Evolutionary conservation across 2,329 filamentous ascomycete genomes (phyloP).

Genomic region (Fusarium redolens): DNA sequence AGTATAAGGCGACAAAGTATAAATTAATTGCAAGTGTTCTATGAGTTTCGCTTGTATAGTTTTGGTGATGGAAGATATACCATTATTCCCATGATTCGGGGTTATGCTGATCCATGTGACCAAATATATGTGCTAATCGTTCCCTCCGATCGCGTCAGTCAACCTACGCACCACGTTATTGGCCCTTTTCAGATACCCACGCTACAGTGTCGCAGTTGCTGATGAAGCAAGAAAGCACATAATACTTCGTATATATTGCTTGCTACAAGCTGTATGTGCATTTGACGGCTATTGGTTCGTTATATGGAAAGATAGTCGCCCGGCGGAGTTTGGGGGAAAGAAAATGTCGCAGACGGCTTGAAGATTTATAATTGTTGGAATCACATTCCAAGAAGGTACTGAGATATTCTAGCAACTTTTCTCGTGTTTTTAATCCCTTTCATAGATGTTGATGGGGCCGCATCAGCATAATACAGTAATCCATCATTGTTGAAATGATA

Average conservation of each 20-base stretch:
- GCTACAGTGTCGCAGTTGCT: not conserved
- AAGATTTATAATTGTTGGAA: rapidly evolving
- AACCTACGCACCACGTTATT: not conserved
- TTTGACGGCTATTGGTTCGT: not conserved
- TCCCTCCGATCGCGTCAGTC: slow-evolving; percentile 7
- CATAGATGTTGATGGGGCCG: too few relatives aligned
- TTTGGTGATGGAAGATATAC: not conserved
- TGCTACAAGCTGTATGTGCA: not conserved
- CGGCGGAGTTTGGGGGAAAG: too few relatives aligned
- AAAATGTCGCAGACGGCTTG: not conserved
- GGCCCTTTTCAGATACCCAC: not conserved
- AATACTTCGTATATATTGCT: not conserved
- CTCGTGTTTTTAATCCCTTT: too few relatives aligned
- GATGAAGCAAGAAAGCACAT: not conserved
- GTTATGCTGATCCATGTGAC: not conserved
- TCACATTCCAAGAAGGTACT: rapidly evolving
- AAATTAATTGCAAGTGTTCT: not conserved
- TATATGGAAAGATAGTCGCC: not conserved
- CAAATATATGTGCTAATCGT: not conserved
- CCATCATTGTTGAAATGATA: not conserved
- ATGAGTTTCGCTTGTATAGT: not conserved
- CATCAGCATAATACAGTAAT: not conserved
- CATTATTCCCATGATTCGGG: not conserved
- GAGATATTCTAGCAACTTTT: not conserved
- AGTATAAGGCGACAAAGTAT: not conserved